Percentiles rank a stretch among this genome's conserved stretches.
Evolutionary conservation across 2,329 filamentous ascomycete species (phyloP).

Genomic region (Ascochyta pisi): DNA sequence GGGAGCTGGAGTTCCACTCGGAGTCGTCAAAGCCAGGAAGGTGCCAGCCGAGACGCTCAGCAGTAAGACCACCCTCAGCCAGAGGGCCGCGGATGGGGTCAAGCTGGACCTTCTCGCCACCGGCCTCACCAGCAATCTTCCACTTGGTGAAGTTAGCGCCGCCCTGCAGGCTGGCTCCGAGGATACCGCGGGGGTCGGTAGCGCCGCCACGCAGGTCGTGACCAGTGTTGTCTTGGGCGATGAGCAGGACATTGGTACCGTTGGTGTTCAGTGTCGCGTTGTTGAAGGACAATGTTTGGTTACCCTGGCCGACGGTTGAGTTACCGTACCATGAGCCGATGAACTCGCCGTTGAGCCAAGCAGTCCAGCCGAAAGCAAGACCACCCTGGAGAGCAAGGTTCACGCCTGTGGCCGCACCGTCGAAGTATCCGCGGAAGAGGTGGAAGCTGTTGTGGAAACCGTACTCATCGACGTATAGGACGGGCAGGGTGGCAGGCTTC

Average conservation of each 20-base stretch:
- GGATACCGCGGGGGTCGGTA: slow-evolving; percentile 60
- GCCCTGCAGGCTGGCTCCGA: slow-evolving; percentile 59
- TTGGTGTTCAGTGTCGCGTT: slow-evolving; percentile 55
- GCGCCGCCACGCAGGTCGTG: slow-evolving; percentile 62
- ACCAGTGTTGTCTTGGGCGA: slow-evolving; percentile 67
- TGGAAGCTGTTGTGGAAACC: slow-evolving; percentile 52
- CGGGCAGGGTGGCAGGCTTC: slow-evolving; percentile 48
- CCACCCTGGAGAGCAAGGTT: slow-evolving; percentile 63
- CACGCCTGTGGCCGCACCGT: slow-evolving; percentile 50
- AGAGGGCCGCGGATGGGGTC: slow-evolving; percentile 64
- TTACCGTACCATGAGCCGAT: slow-evolving; percentile 64
- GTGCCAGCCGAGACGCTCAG: slow-evolving; percentile 66
- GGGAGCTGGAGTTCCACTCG: slow-evolving; percentile 50
- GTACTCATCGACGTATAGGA: slow-evolving; percentile 53
- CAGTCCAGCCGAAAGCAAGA: slow-evolving; percentile 63
- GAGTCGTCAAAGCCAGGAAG: slow-evolving; percentile 62
- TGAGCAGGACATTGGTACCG: slow-evolving; percentile 57
- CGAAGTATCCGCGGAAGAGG: slow-evolving; percentile 53
- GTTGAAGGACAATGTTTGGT: slow-evolving; percentile 58
- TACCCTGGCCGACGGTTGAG: slow-evolving; percentile 48
- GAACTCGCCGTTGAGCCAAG: slow-evolving; percentile 64
- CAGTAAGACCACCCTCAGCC: slow-evolving; percentile 65
- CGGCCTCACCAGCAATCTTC: slow-evolving; percentile 65
- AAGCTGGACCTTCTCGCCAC: slow-evolving; percentile 56
- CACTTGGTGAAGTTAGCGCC: slow-evolving; percentile 58